Percentiles rank a stretch among this genome's conserved stretches.
phyloP scores from a whole-genome alignment of 2,329 filamentous ascomycete species.

The Colletotrichum kahawae region DNA sequence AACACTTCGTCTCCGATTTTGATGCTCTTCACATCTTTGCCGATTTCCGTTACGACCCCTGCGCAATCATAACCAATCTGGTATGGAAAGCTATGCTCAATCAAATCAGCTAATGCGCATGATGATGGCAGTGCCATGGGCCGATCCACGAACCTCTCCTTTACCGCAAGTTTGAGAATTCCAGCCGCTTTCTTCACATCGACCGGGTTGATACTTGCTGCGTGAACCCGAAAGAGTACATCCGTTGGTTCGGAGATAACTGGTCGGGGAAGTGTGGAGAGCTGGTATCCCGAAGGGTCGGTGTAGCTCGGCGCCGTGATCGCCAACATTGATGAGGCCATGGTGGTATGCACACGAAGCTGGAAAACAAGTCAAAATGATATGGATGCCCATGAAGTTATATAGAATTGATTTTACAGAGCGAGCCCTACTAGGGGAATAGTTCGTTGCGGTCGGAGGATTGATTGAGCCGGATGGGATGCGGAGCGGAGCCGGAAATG shows the following conservation, averaged over 20 bases:
- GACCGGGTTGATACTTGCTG: not conserved
- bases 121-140: not conserved
- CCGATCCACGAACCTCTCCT: not conserved
- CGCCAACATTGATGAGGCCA: not conserved
- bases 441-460: not conserved
- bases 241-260: not conserved
- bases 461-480: not conserved
- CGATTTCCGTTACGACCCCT: not conserved
- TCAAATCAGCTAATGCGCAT: not conserved
- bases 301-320: not conserved
- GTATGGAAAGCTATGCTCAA: not conserved
- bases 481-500: not conserved
- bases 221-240: not conserved
- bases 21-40: not conserved
- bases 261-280: not conserved
- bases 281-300: not conserved
- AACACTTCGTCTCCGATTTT: not conserved
- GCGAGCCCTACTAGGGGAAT: not conserved
- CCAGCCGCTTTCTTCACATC: not conserved
- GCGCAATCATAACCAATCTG: not conserved
- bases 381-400: not conserved
- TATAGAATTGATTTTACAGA: rapidly evolving
- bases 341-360: not conserved
- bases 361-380: not conserved
- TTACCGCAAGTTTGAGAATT: not conserved